A percentile compares a stretch with the other conserved stretches of the same genome.
Conservation (phyloP, 768 basidiomycete species). For the Mycena polygramma region DNA sequence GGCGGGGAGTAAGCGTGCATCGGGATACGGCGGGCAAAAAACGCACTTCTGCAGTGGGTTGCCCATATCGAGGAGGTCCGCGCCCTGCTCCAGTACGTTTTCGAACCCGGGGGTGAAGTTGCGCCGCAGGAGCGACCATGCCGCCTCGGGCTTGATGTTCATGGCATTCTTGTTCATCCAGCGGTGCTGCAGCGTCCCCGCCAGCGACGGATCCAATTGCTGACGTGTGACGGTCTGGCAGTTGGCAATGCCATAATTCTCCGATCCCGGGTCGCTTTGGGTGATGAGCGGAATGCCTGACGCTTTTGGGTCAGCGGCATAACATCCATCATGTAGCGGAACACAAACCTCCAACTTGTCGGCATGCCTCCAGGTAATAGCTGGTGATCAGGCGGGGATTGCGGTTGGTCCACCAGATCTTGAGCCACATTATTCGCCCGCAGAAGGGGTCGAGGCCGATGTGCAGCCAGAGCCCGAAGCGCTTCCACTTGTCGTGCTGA, state of each 20-base stretch:
- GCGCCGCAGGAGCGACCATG: conserved; percentile 52
- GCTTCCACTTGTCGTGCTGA: too few relatives aligned
- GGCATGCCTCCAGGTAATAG: conserved; percentile 51
- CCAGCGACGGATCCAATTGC: conserved; percentile 51
- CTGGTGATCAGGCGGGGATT: conserved; percentile 49
- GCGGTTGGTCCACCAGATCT: conserved; percentile 58
- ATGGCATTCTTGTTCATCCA: conserved; percentile 53
- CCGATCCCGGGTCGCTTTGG: conserved; percentile 57
- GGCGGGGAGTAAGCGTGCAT: too few relatives aligned
- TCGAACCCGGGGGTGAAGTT: conserved; percentile 52
- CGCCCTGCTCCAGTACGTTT: background rate
- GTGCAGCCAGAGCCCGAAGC: conserved; percentile 33
- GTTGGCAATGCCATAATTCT: conserved; percentile 62
- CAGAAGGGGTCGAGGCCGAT: conserved; percentile 51
- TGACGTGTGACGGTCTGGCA: conserved; percentile 56
- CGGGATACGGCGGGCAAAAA: background rate
- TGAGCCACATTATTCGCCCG: conserved; percentile 50
- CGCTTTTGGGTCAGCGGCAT: too few relatives aligned
- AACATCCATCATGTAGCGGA: too few relatives aligned
- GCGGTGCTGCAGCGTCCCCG: conserved; percentile 54
- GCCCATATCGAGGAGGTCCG: background rate
- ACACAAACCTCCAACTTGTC: too few relatives aligned
- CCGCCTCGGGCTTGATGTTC: conserved; percentile 57
- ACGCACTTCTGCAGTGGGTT: conserved; percentile 42
- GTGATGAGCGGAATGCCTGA: conserved; percentile 56